Evolutionary conservation across 176 grass and related monocot genomes (phyloP).

Genomic region (Carex kokanica): DNA sequence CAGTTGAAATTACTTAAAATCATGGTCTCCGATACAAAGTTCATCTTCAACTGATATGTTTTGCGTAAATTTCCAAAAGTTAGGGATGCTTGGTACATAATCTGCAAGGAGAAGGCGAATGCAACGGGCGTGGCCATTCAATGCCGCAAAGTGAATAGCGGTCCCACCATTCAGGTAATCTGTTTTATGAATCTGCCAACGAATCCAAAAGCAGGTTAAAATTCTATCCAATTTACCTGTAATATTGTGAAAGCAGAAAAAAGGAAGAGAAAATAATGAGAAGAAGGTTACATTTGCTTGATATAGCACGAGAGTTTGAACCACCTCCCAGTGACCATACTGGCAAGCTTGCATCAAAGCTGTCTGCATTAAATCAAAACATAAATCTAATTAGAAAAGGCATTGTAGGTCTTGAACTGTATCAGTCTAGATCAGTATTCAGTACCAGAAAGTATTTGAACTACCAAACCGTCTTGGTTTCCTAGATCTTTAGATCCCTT

Average conservation of each 20-base stretch:
- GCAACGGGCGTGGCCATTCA: constrained; percentile 79
- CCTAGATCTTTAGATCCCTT: constrained; percentile 6
- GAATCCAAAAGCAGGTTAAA: constrained; percentile 11
- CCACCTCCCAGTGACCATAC: constrained; percentile 96
- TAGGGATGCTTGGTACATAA: constrained; percentile 62
- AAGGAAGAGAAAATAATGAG: not conserved
- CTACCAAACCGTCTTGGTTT: not conserved
- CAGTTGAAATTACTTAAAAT: constrained; percentile 44
- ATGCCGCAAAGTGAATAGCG: constrained; percentile 77
- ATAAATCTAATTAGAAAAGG: constrained; percentile 20
- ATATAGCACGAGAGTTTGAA: constrained; percentile 89
- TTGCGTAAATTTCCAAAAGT: constrained; percentile 47
- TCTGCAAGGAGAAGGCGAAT: constrained; percentile 75
- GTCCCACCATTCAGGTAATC: constrained; percentile 86
- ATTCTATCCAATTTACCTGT: not conserved
- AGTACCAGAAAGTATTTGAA: not conserved
- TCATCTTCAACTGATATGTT: constrained; percentile 39
- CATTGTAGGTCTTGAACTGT: not conserved
- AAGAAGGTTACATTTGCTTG: constrained; percentile 66
- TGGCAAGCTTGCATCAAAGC: constrained; percentile 99
- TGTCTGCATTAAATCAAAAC: constrained; percentile 51
- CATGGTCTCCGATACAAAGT: constrained; percentile 48
- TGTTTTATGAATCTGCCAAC: constrained; percentile 69
- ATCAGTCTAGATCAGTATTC: not conserved
- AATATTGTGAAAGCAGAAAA: not conserved